phyloP scores from a whole-genome alignment of 805 yeast species.

The Saturnispora besseyi region DNA sequence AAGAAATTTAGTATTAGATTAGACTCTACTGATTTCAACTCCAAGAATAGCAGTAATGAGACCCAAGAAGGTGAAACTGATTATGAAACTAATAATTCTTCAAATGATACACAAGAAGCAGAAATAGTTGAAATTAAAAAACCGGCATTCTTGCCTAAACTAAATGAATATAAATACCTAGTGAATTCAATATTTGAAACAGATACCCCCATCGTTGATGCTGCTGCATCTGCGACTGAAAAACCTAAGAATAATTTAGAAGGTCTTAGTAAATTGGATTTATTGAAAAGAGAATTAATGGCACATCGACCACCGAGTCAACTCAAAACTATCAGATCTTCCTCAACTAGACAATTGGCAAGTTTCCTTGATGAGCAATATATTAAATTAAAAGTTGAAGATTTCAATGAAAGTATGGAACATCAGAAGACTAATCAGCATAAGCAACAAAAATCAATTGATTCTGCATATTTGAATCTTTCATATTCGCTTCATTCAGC shows the following conservation, averaged over 20 bases:
- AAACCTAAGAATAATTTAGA: not conserved
- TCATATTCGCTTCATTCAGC: conserved; percentile 27
- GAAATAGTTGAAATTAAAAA: not conserved
- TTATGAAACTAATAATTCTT: not conserved
- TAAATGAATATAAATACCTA: conserved; percentile 24
- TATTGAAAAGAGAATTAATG: conserved; percentile 11
- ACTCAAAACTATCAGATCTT: conserved; percentile 18
- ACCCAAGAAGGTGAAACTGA: not conserved
- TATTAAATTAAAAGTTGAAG: conserved; percentile 14
- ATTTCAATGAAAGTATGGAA: conserved; percentile 10
- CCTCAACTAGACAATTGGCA: conserved; percentile 23
- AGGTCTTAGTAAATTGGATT: conserved; percentile 21
- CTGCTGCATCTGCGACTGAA: not conserved
- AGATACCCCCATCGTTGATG: not conserved
- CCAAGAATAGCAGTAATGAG: not conserved
- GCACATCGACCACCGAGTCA: conserved; percentile 3
- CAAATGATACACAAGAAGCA: not conserved
- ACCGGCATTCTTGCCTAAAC: conserved; percentile 9
- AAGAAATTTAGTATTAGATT: conserved; percentile 7
- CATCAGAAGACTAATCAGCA: conserved; percentile 10
- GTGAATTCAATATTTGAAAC: conserved; percentile 25
- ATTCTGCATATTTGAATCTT: conserved; percentile 18
- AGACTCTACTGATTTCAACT: conserved; percentile 2
- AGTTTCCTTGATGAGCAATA: conserved; percentile 17
- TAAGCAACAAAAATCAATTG: conserved; percentile 17